phyloP scores from a whole-genome alignment of 2,329 filamentous ascomycete genomes.

The Aspergillus arachidicola region DNA sequence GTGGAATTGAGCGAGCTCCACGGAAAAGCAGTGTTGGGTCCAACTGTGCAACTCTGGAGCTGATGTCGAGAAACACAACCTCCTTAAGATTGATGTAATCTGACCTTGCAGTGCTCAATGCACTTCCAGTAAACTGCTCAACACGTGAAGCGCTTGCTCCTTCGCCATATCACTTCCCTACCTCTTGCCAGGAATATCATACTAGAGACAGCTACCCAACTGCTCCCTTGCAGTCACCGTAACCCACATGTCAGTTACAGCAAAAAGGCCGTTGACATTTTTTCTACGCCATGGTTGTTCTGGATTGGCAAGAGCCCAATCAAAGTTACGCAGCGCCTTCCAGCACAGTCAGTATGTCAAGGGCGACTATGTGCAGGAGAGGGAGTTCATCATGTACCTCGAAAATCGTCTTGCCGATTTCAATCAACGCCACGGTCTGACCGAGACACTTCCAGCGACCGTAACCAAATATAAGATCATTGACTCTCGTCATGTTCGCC shows the following conservation, averaged over 20 bases:
- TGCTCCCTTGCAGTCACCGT: not conserved
- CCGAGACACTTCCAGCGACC: not conserved
- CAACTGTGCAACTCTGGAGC: too few species aligned
- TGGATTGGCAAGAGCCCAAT: not conserved
- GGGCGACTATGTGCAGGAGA: not conserved
- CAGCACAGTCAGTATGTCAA: not conserved
- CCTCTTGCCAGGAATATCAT: not conserved
- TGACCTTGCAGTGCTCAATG: too few species aligned
- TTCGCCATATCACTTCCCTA: not conserved
- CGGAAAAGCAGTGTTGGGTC: too few species aligned
- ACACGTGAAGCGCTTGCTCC: too few species aligned
- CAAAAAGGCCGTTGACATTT: not conserved
- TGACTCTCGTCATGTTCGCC: not conserved
- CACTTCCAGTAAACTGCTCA: too few species aligned
- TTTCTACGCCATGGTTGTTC: not conserved
- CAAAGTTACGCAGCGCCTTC: not conserved
- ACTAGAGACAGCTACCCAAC: not conserved
- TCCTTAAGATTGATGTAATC: too few species aligned
- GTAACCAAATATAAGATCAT: not conserved
- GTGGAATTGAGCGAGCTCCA: too few species aligned
- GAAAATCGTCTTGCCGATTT: not conserved
- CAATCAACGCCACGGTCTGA: not conserved
- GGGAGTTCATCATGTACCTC: not conserved
- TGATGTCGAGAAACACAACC: too few species aligned
- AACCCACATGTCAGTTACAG: not conserved